Evolutionary conservation across 768 basidiomycete species (phyloP).

Genomic region (Suillus subaureus): DNA sequence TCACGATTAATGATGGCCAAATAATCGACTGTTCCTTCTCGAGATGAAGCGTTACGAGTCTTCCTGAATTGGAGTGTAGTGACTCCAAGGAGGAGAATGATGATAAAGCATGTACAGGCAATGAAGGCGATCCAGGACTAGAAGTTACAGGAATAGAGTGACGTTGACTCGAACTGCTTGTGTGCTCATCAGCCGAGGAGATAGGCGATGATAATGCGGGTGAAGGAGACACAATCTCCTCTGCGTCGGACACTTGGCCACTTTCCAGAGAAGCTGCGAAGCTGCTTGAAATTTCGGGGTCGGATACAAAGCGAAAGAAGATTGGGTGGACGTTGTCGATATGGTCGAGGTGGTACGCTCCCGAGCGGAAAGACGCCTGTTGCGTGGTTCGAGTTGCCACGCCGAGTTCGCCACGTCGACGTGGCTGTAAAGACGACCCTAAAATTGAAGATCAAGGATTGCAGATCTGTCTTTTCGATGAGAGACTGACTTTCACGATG

Average conservation of each 20-base stretch:
- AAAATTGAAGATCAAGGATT: conserved; percentile 4
- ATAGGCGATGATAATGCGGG: conserved; percentile 65
- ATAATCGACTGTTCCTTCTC: conserved; percentile 81
- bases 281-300: conserved; percentile 82
- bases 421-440: conserved; percentile 77
- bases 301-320: conserved; percentile 85
- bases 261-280: conserved; percentile 83
- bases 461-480: conserved; percentile 3
- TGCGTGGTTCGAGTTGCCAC: conserved; percentile 79
- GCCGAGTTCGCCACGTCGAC: conserved; percentile 67
- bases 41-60: conserved; percentile 75
- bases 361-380: conserved; percentile 46
- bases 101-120: conserved; percentile 57
- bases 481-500: conserved; percentile 63
- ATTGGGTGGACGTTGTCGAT: conserved; percentile 76
- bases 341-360: conserved; percentile 77
- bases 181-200: conserved; percentile 57
- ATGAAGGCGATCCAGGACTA: conserved; percentile 59
- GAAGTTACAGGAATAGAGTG: conserved; percentile 40
- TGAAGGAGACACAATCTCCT: conserved; percentile 57
- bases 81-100: conserved; percentile 82
- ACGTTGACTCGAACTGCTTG: conserved; percentile 15
- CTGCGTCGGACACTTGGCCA: conserved; percentile 69
- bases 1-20: conserved; percentile 77
- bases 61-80: conserved; percentile 58